Base-by-base conservation (phyloP, 148 eudicot species). In the Vaccinium vitisidaea region DNA sequence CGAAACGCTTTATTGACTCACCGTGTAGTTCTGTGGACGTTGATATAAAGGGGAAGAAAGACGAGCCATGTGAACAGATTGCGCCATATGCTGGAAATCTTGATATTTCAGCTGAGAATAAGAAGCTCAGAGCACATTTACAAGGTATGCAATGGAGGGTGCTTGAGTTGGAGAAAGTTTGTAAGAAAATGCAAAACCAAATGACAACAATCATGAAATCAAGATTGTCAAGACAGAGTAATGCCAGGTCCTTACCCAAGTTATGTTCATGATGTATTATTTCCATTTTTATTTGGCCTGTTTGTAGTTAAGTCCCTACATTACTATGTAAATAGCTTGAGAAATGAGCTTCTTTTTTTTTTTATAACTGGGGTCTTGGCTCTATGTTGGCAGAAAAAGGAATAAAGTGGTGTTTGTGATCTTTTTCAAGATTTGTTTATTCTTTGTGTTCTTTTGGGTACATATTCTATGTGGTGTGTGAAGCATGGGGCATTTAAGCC, bases 131-230 rank as follows among this genome's bases (percentile, higher is more conserved):
- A 79, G 88, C 88, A 77, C 91, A 92, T 76, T 82, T 94, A 58
- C 92, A 91, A 80, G 92, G 94, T 48, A 93, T 94, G 98, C 94
- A 93, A 48, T 87, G 90, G 80, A 89, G 97, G 80, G 98, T 95
- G 56, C 67, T 88, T 48, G 94, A 95, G 86, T 83, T 95, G 88
- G 98, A 94, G 86, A 91, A 93, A 83, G 90, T 88, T 80, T 95
- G 98, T 71, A 83, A 79, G 86, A 92, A 91, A 84, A 94, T 95
- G 97, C 93, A 95, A 84, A 71, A 71, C 75, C 97, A 94, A 79
- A 93, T 94, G 94, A 81, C 90, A 21, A 95, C 93, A 83, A 91
- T 94, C 86, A 87, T 67, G 86, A 95, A 89, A 89, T 87, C 93
- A 74, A 92, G 87, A 89, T 69, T 89, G 80, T 79, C 94, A 19